Conservation (phyloP, 2,329 filamentous ascomycete species). For the Beauveria rudraprayagi region DNA sequence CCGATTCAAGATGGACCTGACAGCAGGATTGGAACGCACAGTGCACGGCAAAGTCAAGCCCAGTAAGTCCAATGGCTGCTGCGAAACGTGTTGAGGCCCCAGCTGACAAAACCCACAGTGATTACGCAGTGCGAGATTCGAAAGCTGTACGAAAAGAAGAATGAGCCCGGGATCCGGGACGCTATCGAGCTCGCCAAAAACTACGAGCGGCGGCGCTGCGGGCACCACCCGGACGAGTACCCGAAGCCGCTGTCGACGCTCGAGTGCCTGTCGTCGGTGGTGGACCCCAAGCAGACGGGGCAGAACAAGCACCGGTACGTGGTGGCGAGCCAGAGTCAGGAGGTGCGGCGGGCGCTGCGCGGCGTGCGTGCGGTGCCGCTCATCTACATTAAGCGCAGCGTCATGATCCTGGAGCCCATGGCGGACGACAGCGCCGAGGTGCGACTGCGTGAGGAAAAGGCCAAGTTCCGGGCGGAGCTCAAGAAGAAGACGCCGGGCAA, state of each 20-base stretch:
- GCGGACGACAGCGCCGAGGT: slow-evolving; percentile 55
- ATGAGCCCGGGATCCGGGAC: slow-evolving; percentile 42
- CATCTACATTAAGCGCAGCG: slow-evolving; percentile 69
- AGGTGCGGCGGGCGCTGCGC: slow-evolving; percentile 56
- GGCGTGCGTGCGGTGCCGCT: slow-evolving; percentile 64
- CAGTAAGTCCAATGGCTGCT: slow-evolving; percentile 40
- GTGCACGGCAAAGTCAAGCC: slow-evolving; percentile 81
- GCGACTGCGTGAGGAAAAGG: slow-evolving; percentile 60
- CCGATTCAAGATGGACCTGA: slow-evolving; percentile 83
- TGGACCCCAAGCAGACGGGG: slow-evolving; percentile 66
- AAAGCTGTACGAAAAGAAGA: slow-evolving; percentile 61
- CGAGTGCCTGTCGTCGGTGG: slow-evolving; percentile 65
- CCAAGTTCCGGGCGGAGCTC: slow-evolving; percentile 65
- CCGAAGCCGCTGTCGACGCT: slow-evolving; percentile 60
- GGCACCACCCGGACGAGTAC: slow-evolving; percentile 65
- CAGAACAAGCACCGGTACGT: slow-evolving; percentile 75
- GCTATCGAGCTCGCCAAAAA: slow-evolving; percentile 69
- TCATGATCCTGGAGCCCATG: slow-evolving; percentile 69
- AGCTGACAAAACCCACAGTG: slow-evolving; percentile 37
- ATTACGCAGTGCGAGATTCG: slow-evolving; percentile 77
- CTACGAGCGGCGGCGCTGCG: slow-evolving; percentile 68
- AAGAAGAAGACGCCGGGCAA: slow-evolving; percentile 41
- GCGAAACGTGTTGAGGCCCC: not conserved
- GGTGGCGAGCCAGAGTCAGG: slow-evolving; percentile 63
- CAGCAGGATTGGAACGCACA: slow-evolving; percentile 68